These are phyloP conservation scores for Penstemon davidsonii DNA, from an alignment of 257 asterid genomes.

Conservation along the genomic window DNA sequence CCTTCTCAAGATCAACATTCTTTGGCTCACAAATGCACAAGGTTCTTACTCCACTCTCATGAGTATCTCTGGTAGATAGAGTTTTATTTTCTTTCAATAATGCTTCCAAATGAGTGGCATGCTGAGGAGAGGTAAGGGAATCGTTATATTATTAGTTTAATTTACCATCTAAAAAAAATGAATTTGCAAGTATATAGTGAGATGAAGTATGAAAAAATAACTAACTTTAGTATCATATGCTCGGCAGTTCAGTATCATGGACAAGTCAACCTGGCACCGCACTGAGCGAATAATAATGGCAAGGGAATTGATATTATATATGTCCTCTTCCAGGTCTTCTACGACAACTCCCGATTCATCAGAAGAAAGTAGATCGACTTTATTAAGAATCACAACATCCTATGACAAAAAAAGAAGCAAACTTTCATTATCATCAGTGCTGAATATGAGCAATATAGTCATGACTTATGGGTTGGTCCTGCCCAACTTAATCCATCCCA, in stretches of 20 bases:
- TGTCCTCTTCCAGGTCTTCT: conserved; percentile 83
- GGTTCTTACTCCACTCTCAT: conserved; percentile 84
- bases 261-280: conserved; percentile 80
- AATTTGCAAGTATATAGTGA: background rate
- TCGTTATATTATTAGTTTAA: background rate
- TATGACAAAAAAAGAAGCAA: conserved; percentile 31
- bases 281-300: conserved; percentile 70
- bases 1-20: conserved; percentile 81
- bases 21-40: conserved; percentile 64
- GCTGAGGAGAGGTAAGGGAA: conserved; percentile 49
- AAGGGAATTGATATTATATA: conserved; percentile 69
- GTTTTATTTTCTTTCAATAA: conserved; percentile 60
- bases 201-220: conserved; percentile 7
- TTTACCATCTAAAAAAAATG: conserved; percentile 21
- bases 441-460: too few relatives aligned
- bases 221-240: conserved; percentile 81
- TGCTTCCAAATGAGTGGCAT: conserved; percentile 77
- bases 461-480: too few relatives aligned
- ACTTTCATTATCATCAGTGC: background rate
- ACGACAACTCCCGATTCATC: conserved; percentile 47
- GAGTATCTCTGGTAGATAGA: conserved; percentile 71
- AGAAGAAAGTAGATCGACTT: conserved; percentile 74
- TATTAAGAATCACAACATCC: conserved; percentile 97
- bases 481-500: too few relatives aligned
- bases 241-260: conserved; percentile 71